A percentile compares a stretch with the other conserved stretches of the same genome.
Evolutionary conservation across 768 basidiomycete species (phyloP).

Genomic region (Grammothele lineata): DNA sequence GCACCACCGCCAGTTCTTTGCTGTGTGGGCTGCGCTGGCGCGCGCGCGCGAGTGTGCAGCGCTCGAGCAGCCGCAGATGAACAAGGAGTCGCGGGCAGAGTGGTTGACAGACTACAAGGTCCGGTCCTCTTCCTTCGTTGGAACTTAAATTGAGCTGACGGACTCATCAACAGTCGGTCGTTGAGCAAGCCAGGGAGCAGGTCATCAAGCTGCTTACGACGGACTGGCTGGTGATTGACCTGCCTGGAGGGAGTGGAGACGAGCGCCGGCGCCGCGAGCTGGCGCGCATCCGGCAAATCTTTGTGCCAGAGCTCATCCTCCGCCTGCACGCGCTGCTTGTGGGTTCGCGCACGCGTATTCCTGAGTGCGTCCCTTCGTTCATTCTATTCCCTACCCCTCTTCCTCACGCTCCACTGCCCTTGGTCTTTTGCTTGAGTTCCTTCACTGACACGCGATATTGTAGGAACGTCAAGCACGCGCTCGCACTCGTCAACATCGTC

Average conservation of each 20-base stretch:
- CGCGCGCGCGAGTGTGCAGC: conserved; percentile 58
- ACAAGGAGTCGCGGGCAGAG: conserved; percentile 48
- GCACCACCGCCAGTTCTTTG: conserved; percentile 78
- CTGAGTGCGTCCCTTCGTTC: conserved; percentile 54
- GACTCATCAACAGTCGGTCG: conserved; percentile 38
- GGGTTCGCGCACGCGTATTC: conserved; percentile 56
- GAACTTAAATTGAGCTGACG: not conserved
- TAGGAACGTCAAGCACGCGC: conserved; percentile 72
- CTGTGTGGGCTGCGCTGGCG: conserved; percentile 64
- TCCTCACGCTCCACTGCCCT: not conserved
- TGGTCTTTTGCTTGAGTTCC: not conserved
- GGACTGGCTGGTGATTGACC: conserved; percentile 69
- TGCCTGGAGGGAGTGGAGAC: conserved; percentile 32
- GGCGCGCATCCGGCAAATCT: conserved; percentile 80
- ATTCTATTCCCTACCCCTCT: not conserved
- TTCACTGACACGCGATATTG: not conserved
- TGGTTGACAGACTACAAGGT: conserved; percentile 71
- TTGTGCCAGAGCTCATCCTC: conserved; percentile 85
- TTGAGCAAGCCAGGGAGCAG: conserved; percentile 61
- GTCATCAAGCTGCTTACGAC: conserved; percentile 69
- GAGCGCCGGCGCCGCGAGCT: conserved; percentile 64
- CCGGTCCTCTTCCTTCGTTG: conserved; percentile 10
- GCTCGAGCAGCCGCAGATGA: conserved; percentile 52
- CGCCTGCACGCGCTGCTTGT: conserved; percentile 74
- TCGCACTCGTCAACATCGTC: conserved; percentile 79